Base-by-base conservation (phyloP, 495 filamentous ascomycete genomes). In the Penicillium mononematosum region DNA sequence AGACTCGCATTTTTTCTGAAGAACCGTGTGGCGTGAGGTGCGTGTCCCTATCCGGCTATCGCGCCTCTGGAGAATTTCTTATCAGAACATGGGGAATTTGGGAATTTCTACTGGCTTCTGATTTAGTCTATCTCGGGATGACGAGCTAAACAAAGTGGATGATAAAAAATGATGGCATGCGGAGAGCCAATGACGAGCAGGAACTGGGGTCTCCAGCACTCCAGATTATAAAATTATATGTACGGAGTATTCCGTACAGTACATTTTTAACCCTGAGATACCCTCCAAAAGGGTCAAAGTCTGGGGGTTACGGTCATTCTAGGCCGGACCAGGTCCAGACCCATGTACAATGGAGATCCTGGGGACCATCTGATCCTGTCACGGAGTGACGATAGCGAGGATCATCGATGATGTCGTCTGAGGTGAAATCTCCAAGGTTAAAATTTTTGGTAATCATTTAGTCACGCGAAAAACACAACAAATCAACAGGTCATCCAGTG, bases 361-460 rank as follows among this genome's bases (percentile, higher is more conserved):
- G 24, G 34, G 31, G 39, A 39, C 36, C 22, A 45, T 32, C 27
- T 52, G 43, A 25, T 49, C 46, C 50, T 46, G 47, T 50, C 47
- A 49, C 46, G 46, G 31, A 52, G 55, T 64, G 62, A 64, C 59
- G 59, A 52, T n/a, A 49, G 44, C 44, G 41, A 36, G 53, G 53
- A 62, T 68, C 66, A 68, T 68, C 63, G 63, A 68, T 68, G 66
- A 68, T 66, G 62, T 68, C 62, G 59, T 61, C 61, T 62, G 62
- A 62, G 22, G 11, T 22, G 41, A 44, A 12, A n/a, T 29, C 14
- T 14, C 25, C 45, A 42, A 42, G 16, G 64, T 20, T 48, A 17
- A 59, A 48, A 47, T 45, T 57, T 59, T 56, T 3, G 24, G 52
- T 62, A 59, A 67, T 67, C 53, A 58, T 61, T 55, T 61, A 59